Evolutionary conservation across 2,329 filamentous ascomycete species (phyloP), one percentile per base, ranked within the genome.

Genomic region (Venturia nashicola): DNA sequence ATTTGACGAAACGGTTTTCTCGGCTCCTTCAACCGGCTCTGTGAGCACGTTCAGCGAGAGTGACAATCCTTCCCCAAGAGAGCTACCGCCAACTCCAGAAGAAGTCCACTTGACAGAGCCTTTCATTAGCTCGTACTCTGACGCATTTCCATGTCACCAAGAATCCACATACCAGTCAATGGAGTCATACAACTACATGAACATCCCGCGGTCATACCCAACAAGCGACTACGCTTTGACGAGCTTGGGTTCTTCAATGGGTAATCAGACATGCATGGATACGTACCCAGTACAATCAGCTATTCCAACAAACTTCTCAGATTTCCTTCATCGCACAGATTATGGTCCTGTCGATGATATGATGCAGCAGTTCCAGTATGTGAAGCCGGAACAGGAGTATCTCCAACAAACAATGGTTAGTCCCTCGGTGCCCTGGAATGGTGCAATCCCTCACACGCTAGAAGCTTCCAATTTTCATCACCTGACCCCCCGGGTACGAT

Each of bases 401-500:
- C 46, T 63, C 18, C 46, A 46, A 57, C 43, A 63, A 54, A 46
- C 23, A 34, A 20, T 43, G 54, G 55, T 57, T 16, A 62, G 54
- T 36, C 59, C 23, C n/a, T n/a, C 59, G 40, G 27, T 54, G 34
- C 54, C 44, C 27, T 63, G 62, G 54, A 59, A 71, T 70, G 71
- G 71, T 72, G 72, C 74, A 70, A 72, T 76, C 70, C 73, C 70
- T 71, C 72, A 72, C 74, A 77, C 68, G 76, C 78, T 71, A 78
- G 76, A 70, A 78, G 76, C 70, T 82, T 82, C 78, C 79, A 79
- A 72, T 75, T 67, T 82, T 81, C 71, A 76, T 83, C 78, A 80
- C 69, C 77, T 90, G 70, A 86, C 90, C 66, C 85, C 87, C 65
- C 88, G 91, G 71, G 88, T 96, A 78, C 87, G 89, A 68, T 95